These are phyloP conservation scores for Glycyrrhiza uralensis DNA, from an alignment of 306 rosid species.

Conservation along the genomic window DNA sequence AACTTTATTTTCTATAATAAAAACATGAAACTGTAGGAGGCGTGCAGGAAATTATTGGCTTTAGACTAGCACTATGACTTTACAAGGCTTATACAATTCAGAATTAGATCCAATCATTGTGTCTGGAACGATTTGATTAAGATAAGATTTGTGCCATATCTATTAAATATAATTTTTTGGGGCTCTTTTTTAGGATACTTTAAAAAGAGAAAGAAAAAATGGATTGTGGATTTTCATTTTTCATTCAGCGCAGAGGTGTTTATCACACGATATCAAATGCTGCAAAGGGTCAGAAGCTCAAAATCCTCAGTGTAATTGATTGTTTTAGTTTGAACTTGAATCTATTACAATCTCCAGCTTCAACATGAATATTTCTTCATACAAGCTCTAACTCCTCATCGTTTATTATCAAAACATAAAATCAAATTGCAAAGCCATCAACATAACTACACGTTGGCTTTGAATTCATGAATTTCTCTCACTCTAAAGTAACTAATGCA, in stretches of 20 bases:
- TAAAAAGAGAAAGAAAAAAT: too few species aligned
- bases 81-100: background rate
- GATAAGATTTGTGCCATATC: background rate
- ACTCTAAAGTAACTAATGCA: too few species aligned
- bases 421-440: background rate
- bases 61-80: background rate
- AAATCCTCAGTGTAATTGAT: too few species aligned
- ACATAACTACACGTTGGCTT: too few species aligned
- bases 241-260: too few species aligned
- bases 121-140: background rate
- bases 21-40: background rate
- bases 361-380: background rate
- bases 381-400: background rate
- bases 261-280: too few species aligned
- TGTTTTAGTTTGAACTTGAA: too few species aligned
- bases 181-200: background rate
- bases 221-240: too few species aligned
- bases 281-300: too few species aligned
- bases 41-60: background rate
- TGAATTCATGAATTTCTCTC: too few species aligned
- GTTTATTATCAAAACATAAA: background rate
- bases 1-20: background rate
- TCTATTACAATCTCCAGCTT: background rate
- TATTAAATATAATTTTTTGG: background rate
- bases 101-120: background rate